Percentiles rank a stretch among this genome's conserved stretches.
Conservation (phyloP, 2,329 filamentous ascomycete species). For the Xylariaceae sp. region DNA sequence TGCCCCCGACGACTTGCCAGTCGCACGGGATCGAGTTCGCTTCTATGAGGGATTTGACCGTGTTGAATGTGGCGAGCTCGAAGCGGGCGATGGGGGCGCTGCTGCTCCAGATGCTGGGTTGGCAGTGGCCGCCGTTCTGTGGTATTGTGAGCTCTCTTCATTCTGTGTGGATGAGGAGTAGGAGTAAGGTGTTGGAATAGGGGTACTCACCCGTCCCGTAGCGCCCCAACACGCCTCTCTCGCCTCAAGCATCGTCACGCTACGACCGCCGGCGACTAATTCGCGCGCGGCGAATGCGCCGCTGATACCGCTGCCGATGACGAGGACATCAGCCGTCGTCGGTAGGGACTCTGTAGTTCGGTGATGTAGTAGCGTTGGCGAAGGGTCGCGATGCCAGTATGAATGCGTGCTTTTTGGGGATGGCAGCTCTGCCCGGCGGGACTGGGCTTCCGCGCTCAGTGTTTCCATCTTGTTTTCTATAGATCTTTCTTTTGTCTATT, state of each 20-base stretch:
- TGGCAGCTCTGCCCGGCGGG: constrained; percentile 50
- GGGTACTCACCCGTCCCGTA: constrained; percentile 63
- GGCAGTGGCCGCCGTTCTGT: constrained; percentile 68
- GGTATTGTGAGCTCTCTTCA: background rate
- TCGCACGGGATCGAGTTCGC: constrained; percentile 61
- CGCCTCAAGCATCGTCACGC: constrained; percentile 70
- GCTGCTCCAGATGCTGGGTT: constrained; percentile 61
- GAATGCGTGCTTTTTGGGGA: constrained; percentile 56
- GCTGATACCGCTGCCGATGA: constrained; percentile 72
- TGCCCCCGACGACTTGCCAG: constrained; percentile 58
- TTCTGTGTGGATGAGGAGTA: background rate
- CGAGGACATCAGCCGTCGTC: constrained; percentile 57
- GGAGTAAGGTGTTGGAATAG: no score
- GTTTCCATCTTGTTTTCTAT: background rate
- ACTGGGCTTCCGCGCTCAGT: background rate
- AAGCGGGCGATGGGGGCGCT: constrained; percentile 61
- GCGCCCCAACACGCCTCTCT: constrained; percentile 77
- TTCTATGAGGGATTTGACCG: constrained; percentile 53
- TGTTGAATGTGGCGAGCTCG: constrained; percentile 63
- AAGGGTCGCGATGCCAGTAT: constrained; percentile 70
- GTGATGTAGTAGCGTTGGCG: constrained; percentile 59
- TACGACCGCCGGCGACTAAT: constrained; percentile 47
- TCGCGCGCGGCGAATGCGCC: constrained; percentile 66
- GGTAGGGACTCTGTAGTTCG: constrained; percentile 62
- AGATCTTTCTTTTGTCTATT: no score